A percentile compares a stretch with the other conserved stretches of the same genome.
Evolutionary conservation across 2,329 filamentous ascomycete species (phyloP).

Genomic region (Verticillium albo-atrum): DNA sequence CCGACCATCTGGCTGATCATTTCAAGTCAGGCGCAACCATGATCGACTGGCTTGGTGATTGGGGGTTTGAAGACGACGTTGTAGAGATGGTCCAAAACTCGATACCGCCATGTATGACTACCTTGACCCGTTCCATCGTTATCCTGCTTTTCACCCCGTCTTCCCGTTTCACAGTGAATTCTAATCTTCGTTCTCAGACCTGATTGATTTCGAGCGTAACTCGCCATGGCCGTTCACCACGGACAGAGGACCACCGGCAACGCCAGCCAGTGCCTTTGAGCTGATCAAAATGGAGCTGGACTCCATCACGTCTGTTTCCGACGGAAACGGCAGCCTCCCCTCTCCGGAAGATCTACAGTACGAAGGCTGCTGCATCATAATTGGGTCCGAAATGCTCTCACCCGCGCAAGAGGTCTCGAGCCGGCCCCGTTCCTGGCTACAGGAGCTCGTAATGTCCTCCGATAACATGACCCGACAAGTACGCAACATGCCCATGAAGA

Average conservation of each 20-base stretch:
- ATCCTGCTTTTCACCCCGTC: not conserved
- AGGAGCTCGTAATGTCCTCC: no score
- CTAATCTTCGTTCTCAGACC: slow-evolving; percentile 34
- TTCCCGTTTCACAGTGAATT: not conserved
- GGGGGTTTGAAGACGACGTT: slow-evolving; percentile 30
- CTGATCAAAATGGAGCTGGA: slow-evolving; percentile 29
- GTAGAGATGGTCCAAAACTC: slow-evolving; percentile 29
- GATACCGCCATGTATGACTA: slow-evolving; percentile 25
- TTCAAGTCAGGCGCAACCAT: slow-evolving; percentile 31
- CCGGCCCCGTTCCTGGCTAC: no score
- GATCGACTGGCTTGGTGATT: slow-evolving; percentile 34
- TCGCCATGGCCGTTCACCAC: slow-evolving; percentile 51
- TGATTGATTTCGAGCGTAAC: slow-evolving; percentile 60
- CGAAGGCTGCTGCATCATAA: no score
- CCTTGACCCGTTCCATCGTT: not conserved
- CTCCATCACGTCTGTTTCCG: no score
- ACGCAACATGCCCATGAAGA: no score
- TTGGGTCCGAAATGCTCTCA: no score
- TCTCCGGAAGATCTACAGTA: no score
- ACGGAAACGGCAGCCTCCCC: no score
- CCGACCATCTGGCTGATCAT: slow-evolving; percentile 31
- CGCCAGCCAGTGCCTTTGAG: slow-evolving; percentile 56
- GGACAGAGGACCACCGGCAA: slow-evolving; percentile 34
- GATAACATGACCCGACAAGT: no score
- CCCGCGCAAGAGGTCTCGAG: no score